Percentiles rank a stretch among this genome's conserved stretches.
Conservation (phyloP, 2,329 filamentous ascomycete species). For the Xylaria sp. region DNA sequence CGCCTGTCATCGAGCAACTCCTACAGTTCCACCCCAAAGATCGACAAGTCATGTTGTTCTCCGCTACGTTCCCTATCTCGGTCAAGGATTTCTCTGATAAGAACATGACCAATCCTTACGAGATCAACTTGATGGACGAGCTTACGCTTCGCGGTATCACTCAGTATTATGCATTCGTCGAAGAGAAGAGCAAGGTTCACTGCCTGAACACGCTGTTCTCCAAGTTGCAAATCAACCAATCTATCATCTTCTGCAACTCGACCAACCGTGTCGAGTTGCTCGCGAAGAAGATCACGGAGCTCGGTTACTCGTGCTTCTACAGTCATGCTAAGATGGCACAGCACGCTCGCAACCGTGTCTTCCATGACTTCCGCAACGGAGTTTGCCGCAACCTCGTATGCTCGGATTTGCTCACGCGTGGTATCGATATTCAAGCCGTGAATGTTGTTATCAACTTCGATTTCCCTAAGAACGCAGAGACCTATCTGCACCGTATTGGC, state of each 20-base stretch:
- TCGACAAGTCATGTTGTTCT: constrained; percentile 98
- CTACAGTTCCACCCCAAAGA: constrained; percentile 94
- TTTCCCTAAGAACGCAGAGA: constrained; percentile 98
- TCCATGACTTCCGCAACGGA: constrained; percentile 98
- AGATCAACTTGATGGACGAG: constrained; percentile 99
- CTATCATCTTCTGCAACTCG: constrained; percentile 99
- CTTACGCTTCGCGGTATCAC: constrained; percentile 96
- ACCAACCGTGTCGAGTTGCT: constrained; percentile 96
- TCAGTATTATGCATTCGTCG: constrained; percentile 98
- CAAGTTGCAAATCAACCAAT: constrained; percentile 99
- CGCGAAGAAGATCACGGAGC: constrained; percentile 98
- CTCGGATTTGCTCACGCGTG: constrained; percentile 92
- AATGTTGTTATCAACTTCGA: constrained; percentile 99
- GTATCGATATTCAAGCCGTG: constrained; percentile 98
- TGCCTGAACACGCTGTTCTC: constrained; percentile 98
- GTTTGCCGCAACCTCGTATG: constrained; percentile 97
- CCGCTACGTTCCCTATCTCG: constrained; percentile 92
- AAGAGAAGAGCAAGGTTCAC: constrained; percentile 99
- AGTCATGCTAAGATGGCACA: constrained; percentile 98
- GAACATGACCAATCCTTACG: constrained; percentile 93
- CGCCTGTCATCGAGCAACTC: constrained; percentile 92
- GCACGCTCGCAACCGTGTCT: constrained; percentile 93
- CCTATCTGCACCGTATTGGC: constrained; percentile 96
- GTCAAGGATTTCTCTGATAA: constrained; percentile 98
- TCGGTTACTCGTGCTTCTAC: constrained; percentile 99